These are phyloP conservation scores for Artemisia tridentata DNA, from an alignment of 129 eudicot genomes.

Conservation along the genomic window DNA sequence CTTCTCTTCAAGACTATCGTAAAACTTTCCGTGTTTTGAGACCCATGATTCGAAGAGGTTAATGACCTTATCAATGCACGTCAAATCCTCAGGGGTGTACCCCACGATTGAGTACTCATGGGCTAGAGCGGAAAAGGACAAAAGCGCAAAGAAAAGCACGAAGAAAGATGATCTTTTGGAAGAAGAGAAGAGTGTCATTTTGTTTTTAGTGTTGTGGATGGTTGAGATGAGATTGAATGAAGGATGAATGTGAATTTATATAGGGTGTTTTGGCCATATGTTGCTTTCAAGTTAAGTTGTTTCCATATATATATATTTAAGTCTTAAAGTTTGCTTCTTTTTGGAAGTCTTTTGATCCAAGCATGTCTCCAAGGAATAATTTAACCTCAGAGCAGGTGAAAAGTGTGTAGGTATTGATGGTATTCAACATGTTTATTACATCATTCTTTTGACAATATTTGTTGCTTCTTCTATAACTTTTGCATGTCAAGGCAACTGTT, in stretches of 20 bases:
- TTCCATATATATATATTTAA: constrained; percentile 7
- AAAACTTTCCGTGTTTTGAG: constrained; percentile 63
- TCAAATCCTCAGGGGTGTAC: constrained; percentile 68
- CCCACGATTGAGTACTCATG: constrained; percentile 80
- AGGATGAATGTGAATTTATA: constrained; percentile 24
- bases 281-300: constrained; percentile 28
- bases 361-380: constrained; percentile 27
- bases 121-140: constrained; percentile 31
- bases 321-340: constrained; percentile 34
- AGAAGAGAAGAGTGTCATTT: constrained; percentile 22
- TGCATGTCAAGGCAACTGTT: background rate
- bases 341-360: constrained; percentile 25
- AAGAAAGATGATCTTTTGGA: constrained; percentile 7
- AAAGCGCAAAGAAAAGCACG: constrained; percentile 11
- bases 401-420: constrained; percentile 28
- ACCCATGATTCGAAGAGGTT: constrained; percentile 81
- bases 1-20: constrained; percentile 75
- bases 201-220: constrained; percentile 1
- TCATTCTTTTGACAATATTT: background rate
- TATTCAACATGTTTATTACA: constrained; percentile 1
- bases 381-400: constrained; percentile 25
- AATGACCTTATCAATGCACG: constrained; percentile 58
- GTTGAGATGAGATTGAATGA: constrained; percentile 26
- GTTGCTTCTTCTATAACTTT: background rate
- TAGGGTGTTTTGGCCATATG: constrained; percentile 12